Base-by-base conservation (phyloP, 2,329 filamentous ascomycete species). In the Colletotrichum sp. region DNA sequence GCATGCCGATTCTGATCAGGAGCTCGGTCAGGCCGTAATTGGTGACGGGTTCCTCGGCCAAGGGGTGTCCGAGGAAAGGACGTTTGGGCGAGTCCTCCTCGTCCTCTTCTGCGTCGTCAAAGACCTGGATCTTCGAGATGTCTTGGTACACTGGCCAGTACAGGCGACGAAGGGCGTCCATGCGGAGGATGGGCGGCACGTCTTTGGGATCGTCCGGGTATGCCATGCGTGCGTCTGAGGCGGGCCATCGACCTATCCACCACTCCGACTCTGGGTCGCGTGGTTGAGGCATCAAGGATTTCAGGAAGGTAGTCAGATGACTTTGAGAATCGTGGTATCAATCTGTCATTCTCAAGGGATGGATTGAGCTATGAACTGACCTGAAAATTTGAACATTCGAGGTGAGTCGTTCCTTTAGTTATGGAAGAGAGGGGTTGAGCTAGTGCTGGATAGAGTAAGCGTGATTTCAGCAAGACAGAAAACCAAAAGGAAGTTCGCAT, bases 281-380 rank as follows among this genome's bases (percentile, higher is more conserved):
- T 44, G 39, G 39, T n/a, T 44, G 39, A n/a, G 39, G 39, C 39
- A 44, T 44, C 9, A 44, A n/a, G 2, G 5, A 0, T 44, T 44
- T 44, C 1, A 11, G 9, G 1, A 44, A n/a, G 1, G 9, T 2
- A n/a, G 19, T 2, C 19, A 44, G 19, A n/a, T 44, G 9, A n/a
- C 0, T 11, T 4, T 44, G 39, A 1, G 39, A 6, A 44, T 3
- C 2, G 2, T 39, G 11, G 12, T 5, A 11, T 36, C 34, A 36
- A 36, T 2, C 34, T 36, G 34, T 36, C 0, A 0, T 36, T 36
- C 3, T 16, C 6, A 36, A 2, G 0, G 34, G 15, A 1, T 7
- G 1, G 13, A 36, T 36, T 16, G 7, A 16, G 2, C 2, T 16
- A 8, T 8, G 15, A 16, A 16, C 1, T 36, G 3, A 1, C 13